Conservation (phyloP, 306 rosid species). For the Carpinus fangiana region DNA sequence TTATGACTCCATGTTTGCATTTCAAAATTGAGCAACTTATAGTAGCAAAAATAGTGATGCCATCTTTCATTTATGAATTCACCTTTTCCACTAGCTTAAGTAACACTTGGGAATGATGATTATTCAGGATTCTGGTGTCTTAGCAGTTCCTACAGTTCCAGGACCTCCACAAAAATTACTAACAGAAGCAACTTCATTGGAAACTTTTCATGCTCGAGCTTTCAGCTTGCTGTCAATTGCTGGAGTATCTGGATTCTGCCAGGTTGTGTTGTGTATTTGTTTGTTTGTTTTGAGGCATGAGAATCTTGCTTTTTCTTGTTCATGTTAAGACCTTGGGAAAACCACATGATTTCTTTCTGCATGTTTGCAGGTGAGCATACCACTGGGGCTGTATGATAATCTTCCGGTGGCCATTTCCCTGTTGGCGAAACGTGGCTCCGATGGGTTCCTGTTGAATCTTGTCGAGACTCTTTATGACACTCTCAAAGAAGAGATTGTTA, state of each 20-base stretch:
- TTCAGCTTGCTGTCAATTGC: slow-evolving; percentile 79
- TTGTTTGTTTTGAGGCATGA: background rate
- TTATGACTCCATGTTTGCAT: background rate
- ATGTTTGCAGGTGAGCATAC: slow-evolving; percentile 68
- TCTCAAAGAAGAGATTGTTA: slow-evolving; percentile 41
- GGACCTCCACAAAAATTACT: slow-evolving; percentile 81
- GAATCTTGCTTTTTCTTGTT: background rate
- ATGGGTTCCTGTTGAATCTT: slow-evolving; percentile 69
- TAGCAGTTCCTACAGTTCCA: slow-evolving; percentile 80
- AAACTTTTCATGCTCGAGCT: slow-evolving; percentile 56
- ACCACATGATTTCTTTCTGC: background rate
- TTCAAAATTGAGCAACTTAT: background rate
- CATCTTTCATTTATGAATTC: background rate
- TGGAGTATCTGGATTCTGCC: slow-evolving; percentile 90
- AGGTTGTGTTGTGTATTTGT: slow-evolving; percentile 43
- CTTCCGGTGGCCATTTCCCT: slow-evolving; percentile 79
- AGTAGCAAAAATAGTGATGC: background rate
- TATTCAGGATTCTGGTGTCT: slow-evolving; percentile 75
- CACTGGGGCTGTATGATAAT: slow-evolving; percentile 58
- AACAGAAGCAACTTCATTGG: slow-evolving; percentile 48
- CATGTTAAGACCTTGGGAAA: background rate
- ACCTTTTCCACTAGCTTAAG: background rate
- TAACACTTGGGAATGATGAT: slow-evolving; percentile 5
- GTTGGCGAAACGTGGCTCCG: slow-evolving; percentile 75
- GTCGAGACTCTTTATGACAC: slow-evolving; percentile 58